Conservation (phyloP, 352 stramenopile species). For the Thalassiosira oceanica region DNA sequence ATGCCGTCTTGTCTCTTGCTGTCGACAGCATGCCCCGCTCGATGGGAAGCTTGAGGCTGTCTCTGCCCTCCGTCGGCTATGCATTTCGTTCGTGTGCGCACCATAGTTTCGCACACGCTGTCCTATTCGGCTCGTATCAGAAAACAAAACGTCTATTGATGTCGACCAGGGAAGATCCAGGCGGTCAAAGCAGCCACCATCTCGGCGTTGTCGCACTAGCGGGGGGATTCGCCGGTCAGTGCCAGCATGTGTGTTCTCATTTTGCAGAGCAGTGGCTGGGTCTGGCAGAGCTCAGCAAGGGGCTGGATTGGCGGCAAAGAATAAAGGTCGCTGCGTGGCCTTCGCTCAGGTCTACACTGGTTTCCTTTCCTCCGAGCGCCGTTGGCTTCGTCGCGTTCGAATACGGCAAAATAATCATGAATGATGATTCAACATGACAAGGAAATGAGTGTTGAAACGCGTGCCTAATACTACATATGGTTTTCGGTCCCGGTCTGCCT, state of each 20-base stretch:
- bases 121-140: constrained; percentile 54
- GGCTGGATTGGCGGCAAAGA: background rate
- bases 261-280: constrained; percentile 44
- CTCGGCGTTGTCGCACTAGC: constrained; percentile 24
- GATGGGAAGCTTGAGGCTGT: constrained; percentile 4
- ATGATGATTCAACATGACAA: no score
- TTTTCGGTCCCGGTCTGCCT: no score
- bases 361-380: constrained; percentile 57
- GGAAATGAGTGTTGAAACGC: no score
- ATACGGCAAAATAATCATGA: constrained; percentile 59
- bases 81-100: constrained; percentile 23
- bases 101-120: constrained; percentile 42
- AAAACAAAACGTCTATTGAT: constrained; percentile 14
- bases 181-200: constrained; percentile 1
- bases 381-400: constrained; percentile 76
- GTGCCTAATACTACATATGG: no score
- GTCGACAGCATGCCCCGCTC: background rate
- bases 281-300: background rate
- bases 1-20: constrained; percentile 32
- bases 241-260: constrained; percentile 41
- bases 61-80: constrained; percentile 23
- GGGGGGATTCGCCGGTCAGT: constrained; percentile 38
- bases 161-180: background rate
- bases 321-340: constrained; percentile 15
- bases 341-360: constrained; percentile 31